Percentiles rank a stretch among this genome's conserved stretches.
Conservation (phyloP, 106 monocot species). For the Allium cepa region DNA sequence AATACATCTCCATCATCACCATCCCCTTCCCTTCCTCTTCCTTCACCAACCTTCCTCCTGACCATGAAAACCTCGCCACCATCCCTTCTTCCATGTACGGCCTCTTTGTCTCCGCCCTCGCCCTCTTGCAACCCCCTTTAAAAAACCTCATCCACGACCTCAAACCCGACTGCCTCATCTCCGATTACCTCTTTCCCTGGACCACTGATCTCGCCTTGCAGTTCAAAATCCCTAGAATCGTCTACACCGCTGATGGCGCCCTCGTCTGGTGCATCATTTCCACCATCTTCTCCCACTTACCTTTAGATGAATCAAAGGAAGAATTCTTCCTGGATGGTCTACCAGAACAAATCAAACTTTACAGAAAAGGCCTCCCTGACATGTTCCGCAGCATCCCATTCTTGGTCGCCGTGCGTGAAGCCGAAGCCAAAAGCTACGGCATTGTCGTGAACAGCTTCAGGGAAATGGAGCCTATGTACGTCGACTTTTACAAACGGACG, state of each 20-base stretch:
- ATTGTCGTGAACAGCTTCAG: not conserved
- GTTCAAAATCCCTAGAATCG: not conserved
- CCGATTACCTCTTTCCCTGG: not conserved
- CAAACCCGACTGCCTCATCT: not conserved
- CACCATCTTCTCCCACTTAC: not conserved
- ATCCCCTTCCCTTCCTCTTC: constrained; percentile 3
- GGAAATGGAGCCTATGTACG: not conserved
- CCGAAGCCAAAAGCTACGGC: constrained; percentile 7
- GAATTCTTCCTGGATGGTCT: not conserved
- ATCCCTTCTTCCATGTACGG: not conserved
- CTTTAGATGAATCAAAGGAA: not conserved
- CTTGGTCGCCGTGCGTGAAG: not conserved
- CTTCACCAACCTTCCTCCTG: not conserved
- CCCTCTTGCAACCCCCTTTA: constrained; percentile 4
- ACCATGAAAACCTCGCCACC: not conserved
- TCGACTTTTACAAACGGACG: not conserved
- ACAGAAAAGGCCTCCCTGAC: not conserved
- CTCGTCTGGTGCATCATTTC: constrained; percentile 6
- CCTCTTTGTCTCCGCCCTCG: not conserved
- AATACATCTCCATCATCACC: not conserved
- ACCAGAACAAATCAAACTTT: not conserved
- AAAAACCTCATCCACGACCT: constrained; percentile 7
- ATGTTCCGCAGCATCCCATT: not conserved
- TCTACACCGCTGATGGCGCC: not conserved
- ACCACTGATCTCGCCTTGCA: not conserved